These are phyloP conservation scores for Beauveria sp. DNA, from an alignment of 2,329 filamentous ascomycete genomes.

Conservation along the genomic window DNA sequence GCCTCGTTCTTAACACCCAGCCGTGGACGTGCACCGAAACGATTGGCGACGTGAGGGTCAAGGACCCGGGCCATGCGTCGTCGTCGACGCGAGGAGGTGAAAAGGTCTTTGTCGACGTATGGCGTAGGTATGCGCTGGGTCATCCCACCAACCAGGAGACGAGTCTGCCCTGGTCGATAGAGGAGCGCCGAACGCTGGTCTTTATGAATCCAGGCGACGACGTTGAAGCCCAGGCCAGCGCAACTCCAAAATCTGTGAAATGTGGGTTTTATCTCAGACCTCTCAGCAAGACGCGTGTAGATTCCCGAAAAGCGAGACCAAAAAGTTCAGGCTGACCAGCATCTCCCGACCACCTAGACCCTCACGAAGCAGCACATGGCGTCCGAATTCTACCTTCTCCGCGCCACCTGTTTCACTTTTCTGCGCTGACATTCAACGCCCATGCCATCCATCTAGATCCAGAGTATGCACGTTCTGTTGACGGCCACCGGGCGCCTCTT, in stretches of 20 bases:
- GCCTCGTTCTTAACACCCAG: constrained; percentile 31
- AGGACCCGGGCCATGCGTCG: neutral
- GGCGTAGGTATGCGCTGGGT: constrained; percentile 34
- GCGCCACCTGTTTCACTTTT: constrained; percentile 79
- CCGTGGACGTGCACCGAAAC: constrained; percentile 38
- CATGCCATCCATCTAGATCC: constrained; percentile 84
- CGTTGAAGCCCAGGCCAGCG: neutral
- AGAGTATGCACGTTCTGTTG: constrained; percentile 58
- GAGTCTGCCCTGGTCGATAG: constrained; percentile 25
- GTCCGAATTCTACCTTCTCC: constrained; percentile 58
- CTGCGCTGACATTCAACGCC: constrained; percentile 84
- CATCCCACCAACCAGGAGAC: constrained; percentile 12
- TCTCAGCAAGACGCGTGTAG: neutral
- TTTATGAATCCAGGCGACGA: constrained; percentile 32
- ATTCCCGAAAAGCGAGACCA: neutral
- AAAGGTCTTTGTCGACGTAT: constrained; percentile 45
- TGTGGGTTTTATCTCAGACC: neutral
- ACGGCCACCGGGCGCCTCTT: constrained; percentile 67
- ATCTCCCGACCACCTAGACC: constrained; percentile 19
- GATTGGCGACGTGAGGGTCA: constrained; percentile 31
- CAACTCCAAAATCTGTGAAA: neutral
- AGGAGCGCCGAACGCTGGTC: constrained; percentile 43
- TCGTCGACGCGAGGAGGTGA: constrained; percentile 21
- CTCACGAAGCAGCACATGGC: constrained; percentile 27
- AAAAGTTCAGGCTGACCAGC: neutral